phyloP scores from a whole-genome alignment of 441 rosid species.

The Bruguiera hainesii region DNA sequence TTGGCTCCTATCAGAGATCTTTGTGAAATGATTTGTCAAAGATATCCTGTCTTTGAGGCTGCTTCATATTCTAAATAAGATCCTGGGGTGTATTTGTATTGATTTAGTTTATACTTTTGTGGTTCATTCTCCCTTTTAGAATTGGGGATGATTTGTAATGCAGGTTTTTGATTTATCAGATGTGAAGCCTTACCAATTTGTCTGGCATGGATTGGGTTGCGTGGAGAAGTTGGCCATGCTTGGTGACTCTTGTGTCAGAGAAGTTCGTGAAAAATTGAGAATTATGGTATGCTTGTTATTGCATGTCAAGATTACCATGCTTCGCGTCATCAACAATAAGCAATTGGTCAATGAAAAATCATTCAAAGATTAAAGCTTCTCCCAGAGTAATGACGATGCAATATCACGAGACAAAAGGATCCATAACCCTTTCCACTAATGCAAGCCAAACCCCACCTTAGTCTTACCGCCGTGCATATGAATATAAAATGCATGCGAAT shows the following conservation, averaged over 20 bases:
- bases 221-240: constrained; percentile 61
- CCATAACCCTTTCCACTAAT: constrained; percentile 48
- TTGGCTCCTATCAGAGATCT: too few species aligned
- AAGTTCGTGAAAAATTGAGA: constrained; percentile 69
- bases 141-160: constrained; percentile 16
- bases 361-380: constrained; percentile 15
- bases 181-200: constrained; percentile 82
- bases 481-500: constrained; percentile 9
- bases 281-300: constrained; percentile 53
- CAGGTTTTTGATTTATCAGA: constrained; percentile 75
- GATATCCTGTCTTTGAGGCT: too few species aligned
- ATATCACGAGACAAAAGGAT: constrained; percentile 55
- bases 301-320: background rate
- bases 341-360: constrained; percentile 28
- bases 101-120: background rate
- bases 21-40: too few species aligned
- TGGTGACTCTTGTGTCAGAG: constrained; percentile 76
- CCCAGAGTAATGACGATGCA: constrained; percentile 44
- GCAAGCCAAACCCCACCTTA: constrained; percentile 53
- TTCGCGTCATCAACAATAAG: background rate
- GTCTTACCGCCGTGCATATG: constrained; percentile 19
- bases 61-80: background rate
- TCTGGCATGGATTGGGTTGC: constrained; percentile 70
- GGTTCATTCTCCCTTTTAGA: background rate
- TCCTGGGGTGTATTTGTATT: background rate